Percentiles rank a stretch among this genome's conserved stretches.
phyloP scores from a whole-genome alignment of 768 basidiomycete genomes.

The Leccinum uliginosum region DNA sequence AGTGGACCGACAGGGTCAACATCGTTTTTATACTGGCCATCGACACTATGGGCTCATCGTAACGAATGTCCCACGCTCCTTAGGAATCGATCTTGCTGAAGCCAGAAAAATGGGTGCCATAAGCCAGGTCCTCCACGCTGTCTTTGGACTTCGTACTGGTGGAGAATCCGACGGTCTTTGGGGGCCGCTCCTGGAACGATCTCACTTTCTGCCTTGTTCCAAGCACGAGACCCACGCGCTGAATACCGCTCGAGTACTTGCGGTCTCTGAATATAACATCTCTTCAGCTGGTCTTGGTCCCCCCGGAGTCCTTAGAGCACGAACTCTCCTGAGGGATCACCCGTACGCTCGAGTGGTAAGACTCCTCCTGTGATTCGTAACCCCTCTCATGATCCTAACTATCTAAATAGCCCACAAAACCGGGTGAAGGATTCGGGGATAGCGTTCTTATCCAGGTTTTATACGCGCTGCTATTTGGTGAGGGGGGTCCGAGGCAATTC shows the following conservation, averaged over 20 bases:
- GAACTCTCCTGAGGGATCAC: background rate
- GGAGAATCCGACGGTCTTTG: background rate
- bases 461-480: background rate
- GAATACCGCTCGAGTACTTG: background rate
- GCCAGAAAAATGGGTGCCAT: background rate
- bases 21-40: no score
- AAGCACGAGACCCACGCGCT: background rate
- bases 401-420: background rate
- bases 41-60: background rate
- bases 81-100: background rate
- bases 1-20: no score
- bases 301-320: background rate
- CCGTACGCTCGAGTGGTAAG: background rate
- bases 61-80: background rate
- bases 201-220: background rate
- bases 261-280: background rate
- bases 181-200: background rate
- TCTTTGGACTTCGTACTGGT: background rate
- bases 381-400: background rate
- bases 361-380: background rate
- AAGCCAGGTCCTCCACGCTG: background rate
- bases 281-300: background rate
- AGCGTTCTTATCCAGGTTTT: background rate
- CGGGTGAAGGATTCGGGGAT: background rate
- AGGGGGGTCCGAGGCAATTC: background rate